These are phyloP conservation scores for Macadamia integrifolia DNA, from an alignment of 164 flowering plant species.

Conservation along the genomic window DNA sequence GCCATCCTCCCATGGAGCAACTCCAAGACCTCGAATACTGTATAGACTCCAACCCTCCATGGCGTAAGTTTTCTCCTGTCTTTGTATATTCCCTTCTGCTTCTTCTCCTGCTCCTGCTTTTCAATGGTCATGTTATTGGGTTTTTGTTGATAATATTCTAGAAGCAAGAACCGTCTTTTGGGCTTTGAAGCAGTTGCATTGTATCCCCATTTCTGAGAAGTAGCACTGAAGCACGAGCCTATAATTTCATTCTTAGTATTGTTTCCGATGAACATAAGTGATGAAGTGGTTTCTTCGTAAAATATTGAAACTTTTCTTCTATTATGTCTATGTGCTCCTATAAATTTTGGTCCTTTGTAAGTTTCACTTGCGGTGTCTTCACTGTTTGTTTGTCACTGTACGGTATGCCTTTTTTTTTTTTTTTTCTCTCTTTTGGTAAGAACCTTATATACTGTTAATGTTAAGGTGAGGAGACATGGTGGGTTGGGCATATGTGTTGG, in stretches of 20 bases:
- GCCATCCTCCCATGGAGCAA: constrained; percentile 88
- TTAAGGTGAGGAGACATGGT: neutral
- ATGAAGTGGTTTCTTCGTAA: neutral
- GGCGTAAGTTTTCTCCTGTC: constrained; percentile 41
- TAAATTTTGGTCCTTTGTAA: neutral
- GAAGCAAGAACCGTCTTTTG: constrained; percentile 2
- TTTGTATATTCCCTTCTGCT: constrained; percentile 10
- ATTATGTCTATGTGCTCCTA: neutral
- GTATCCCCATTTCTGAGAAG: neutral
- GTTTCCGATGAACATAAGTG: neutral
- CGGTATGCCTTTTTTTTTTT: too few species aligned
- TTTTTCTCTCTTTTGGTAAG: too few species aligned
- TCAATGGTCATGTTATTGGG: neutral
- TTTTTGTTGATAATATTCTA: neutral
- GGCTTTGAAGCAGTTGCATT: constrained; percentile 4
- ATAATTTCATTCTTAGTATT: neutral
- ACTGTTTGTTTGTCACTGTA: neutral
- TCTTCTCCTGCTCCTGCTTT: neutral
- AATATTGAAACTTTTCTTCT: neutral
- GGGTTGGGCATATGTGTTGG: too few species aligned
- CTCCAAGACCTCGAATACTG: constrained; percentile 92
- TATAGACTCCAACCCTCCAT: constrained; percentile 93
- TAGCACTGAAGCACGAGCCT: neutral
- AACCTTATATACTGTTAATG: too few species aligned
- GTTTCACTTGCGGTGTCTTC: neutral